These are phyloP conservation scores for Mycena floridula DNA, from an alignment of 768 basidiomycete genomes.

Conservation along the genomic window DNA sequence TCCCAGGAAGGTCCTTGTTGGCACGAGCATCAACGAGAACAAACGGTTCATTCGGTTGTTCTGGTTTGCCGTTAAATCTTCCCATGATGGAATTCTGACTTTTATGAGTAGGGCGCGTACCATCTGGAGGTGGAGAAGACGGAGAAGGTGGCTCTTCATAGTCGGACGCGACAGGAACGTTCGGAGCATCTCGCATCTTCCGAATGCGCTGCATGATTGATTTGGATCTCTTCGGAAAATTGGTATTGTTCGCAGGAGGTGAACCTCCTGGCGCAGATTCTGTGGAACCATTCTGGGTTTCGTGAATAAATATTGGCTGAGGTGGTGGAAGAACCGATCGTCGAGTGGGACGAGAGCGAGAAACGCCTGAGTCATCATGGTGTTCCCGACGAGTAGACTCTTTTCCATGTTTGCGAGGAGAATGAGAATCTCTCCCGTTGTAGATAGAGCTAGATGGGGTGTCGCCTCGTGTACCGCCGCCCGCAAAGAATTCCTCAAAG, in stretches of 20 bases:
- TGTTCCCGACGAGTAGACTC: conserved; percentile 40
- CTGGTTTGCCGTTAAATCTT: conserved; percentile 46
- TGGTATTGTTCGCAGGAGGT: conserved; percentile 37
- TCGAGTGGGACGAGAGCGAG: conserved; percentile 21
- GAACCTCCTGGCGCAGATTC: conserved; percentile 24
- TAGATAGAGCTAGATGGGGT: conserved; percentile 65
- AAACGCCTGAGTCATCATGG: conserved; percentile 32
- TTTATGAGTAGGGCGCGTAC: conserved; percentile 59
- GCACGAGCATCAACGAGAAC: conserved; percentile 54
- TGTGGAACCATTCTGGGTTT: conserved; percentile 32
- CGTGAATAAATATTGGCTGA: conserved; percentile 74
- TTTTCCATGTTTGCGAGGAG: conserved; percentile 31
- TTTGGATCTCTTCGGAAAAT: conserved; percentile 63
- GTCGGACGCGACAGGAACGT: conserved; percentile 60
- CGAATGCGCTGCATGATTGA: conserved; percentile 86
- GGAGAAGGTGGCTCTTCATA: conserved; percentile 40
- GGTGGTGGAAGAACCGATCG: conserved; percentile 68
- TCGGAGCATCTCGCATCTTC: conserved; percentile 83
- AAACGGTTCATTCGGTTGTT: conserved; percentile 43
- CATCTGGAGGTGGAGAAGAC: conserved; percentile 29
- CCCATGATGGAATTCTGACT: conserved; percentile 74
- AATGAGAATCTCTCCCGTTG: conserved; percentile 52
- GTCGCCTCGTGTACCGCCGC: conserved; percentile 55
- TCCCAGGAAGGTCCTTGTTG: conserved; percentile 53
- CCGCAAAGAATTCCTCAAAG: conserved; percentile 85